Evolutionary conservation across 805 yeast genomes (phyloP), one percentile per base, ranked within the genome.

Genomic region (Starmerella scarabaei): DNA sequence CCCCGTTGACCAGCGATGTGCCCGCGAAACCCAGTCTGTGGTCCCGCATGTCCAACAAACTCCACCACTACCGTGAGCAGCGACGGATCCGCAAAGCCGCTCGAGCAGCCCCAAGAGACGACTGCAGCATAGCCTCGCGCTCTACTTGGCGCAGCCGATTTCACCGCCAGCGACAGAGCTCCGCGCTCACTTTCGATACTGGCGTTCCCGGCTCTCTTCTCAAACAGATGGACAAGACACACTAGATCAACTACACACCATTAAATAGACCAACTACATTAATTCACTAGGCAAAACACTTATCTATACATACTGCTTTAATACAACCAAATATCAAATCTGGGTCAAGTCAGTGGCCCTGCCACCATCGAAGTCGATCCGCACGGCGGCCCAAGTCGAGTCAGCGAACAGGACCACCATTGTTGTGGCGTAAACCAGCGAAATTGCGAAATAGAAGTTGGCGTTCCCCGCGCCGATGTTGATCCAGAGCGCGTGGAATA

Each of bases 391-490:
- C 94, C 97, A 85, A 11, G 79, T 62, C 48, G 82, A 71, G 53
- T 91, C 97, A 32, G 78, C 68, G 15, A 85, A 53, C 2, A 82
- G 65, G 23, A 81, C 58, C 0, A 76, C 73, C 49, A 84, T 68
- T 3, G 85, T 81, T 7, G 75, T 63, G 0, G 81, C 77, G 59
- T 84, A 79, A 3, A 79, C 81, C 43, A 91, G 67, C 3, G 91
- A 83, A 52, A 91, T 80, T 29, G 97, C 95, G 63, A 88, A 91
- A 64, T 85, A 91, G 65, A 91, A 91, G 60, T 91, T 91, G 38
- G 95, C 77, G 62, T 91, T 91, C 21, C 98, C 99, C 24, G 91
- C 83, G 12, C 95, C 95, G 42, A 83, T 67, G 43, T 78, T 80
- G 50, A 88, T 82, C 99, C 99, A 91, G 44, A 91, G 71, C 58